A percentile compares a stretch with the other conserved stretches of the same genome.
These are phyloP conservation scores for Monilinia vaccinii-corymbosi DNA, from an alignment of 2,329 filamentous ascomycete species.

Conservation along the genomic window DNA sequence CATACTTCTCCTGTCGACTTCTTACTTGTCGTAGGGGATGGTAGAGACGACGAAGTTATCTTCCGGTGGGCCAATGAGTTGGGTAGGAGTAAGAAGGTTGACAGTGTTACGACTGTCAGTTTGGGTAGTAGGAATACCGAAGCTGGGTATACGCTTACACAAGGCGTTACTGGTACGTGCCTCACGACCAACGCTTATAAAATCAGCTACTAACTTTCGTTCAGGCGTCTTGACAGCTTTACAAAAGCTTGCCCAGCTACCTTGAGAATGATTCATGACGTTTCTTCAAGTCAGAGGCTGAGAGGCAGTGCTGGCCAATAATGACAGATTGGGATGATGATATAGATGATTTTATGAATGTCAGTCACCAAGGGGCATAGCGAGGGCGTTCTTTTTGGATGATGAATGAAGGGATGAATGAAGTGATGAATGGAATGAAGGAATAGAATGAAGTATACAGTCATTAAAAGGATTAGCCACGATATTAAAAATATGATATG, in stretches of 20 bases:
- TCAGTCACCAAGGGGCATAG: background rate
- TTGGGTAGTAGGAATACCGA: conserved; percentile 82
- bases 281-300: background rate
- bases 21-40: conserved; percentile 80
- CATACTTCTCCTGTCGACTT: conserved; percentile 57
- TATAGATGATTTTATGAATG: conserved; percentile 3
- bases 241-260: conserved; percentile 38
- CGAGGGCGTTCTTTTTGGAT: conserved; percentile 6
- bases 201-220: background rate
- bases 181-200: background rate
- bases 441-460: background rate
- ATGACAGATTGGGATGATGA: background rate
- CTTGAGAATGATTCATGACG: conserved; percentile 2
- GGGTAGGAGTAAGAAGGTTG: conserved; percentile 45
- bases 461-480: background rate
- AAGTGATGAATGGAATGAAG: background rate
- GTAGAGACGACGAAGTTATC: conserved; percentile 85
- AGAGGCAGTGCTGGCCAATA: background rate
- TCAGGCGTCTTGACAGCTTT: conserved; percentile 45
- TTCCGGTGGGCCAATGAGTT: conserved; percentile 90
- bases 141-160: conserved; percentile 74
- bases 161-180: conserved; percentile 80
- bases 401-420: no score
- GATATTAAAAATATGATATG: background rate
- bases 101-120: conserved; percentile 75